Conservation (phyloP, 2,329 filamentous ascomycete genomes). For the Fusarium floridanum region DNA sequence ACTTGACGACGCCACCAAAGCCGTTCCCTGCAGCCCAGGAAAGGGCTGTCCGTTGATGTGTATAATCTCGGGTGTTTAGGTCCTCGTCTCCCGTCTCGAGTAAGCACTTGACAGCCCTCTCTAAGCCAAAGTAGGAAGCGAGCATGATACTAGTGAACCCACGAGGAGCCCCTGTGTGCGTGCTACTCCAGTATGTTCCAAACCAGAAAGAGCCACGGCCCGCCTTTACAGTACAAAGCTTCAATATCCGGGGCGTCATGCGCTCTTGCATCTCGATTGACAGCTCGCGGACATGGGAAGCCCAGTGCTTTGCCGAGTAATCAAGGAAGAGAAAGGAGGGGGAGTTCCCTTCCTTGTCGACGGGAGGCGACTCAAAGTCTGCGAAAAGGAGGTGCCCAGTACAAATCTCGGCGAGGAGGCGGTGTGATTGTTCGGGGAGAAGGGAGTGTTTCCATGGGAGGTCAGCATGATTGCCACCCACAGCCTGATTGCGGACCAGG, state of each 20-base stretch:
- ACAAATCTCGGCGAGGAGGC: constrained; percentile 31
- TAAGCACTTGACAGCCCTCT: not conserved
- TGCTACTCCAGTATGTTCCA: not conserved
- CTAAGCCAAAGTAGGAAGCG: constrained; percentile 11
- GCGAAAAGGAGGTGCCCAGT: constrained; percentile 5
- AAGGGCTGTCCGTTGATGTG: constrained; percentile 2
- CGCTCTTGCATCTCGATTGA: constrained; percentile 3
- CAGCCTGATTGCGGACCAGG: constrained; percentile 9
- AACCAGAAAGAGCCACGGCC: constrained; percentile 6
- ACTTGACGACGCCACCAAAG: constrained; percentile 7
- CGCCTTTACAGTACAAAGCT: not conserved
- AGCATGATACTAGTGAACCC: not conserved
- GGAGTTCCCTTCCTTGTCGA: not conserved
- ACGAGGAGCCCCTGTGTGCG: not conserved
- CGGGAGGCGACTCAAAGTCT: constrained; percentile 7
- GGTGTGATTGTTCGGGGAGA: constrained; percentile 17
- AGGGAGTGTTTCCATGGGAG: constrained; percentile 31
- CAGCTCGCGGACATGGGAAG: constrained; percentile 7
- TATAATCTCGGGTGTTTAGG: constrained; percentile 1
- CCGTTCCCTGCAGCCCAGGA: constrained; percentile 18
- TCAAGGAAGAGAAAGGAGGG: constrained; percentile 6
- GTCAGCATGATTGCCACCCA: too few relatives aligned
- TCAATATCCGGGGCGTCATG: not conserved
- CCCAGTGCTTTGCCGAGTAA: constrained; percentile 22
- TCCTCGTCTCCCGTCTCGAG: constrained; percentile 1